Percentiles rank a stretch among this genome's conserved stretches.
Evolutionary conservation across 805 yeast genomes (phyloP).

Genomic region (Sugiyamaella qingdaonensis): DNA sequence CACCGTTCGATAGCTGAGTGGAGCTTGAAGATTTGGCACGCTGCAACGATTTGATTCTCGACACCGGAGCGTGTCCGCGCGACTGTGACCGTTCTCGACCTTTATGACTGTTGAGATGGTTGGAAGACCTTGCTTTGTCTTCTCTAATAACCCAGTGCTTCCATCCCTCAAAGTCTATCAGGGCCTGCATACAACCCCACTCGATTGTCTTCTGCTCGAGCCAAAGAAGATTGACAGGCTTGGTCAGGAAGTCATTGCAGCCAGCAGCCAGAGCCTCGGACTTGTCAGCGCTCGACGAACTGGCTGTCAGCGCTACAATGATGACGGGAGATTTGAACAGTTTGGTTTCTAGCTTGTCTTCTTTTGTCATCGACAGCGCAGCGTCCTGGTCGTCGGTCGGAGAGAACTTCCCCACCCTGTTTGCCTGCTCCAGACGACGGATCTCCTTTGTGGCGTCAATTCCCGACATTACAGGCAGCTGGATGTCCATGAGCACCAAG

Average conservation of each 20-base stretch:
- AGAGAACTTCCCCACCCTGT: slow-evolving; percentile 64
- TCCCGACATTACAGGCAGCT: slow-evolving; percentile 93
- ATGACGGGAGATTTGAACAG: slow-evolving; percentile 92
- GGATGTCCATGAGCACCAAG: slow-evolving; percentile 93
- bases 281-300: slow-evolving; percentile 77
- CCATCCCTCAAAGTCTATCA: slow-evolving; percentile 95
- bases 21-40: not conserved
- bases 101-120: not conserved
- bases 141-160: slow-evolving; percentile 33
- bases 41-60: not conserved
- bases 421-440: slow-evolving; percentile 72
- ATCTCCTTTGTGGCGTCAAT: slow-evolving; percentile 92
- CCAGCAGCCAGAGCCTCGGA: slow-evolving; percentile 94
- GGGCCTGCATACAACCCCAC: slow-evolving; percentile 99
- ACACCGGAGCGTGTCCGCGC: not conserved
- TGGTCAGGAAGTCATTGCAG: slow-evolving; percentile 92
- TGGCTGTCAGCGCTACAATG: slow-evolving; percentile 94
- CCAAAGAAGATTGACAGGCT: slow-evolving; percentile 95
- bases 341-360: slow-evolving; percentile 52
- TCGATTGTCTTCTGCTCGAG: slow-evolving; percentile 81
- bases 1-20: not conserved
- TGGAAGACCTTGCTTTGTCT: not conserved
- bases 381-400: slow-evolving; percentile 35
- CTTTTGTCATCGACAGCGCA: slow-evolving; percentile 28
- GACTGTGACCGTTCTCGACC: slow-evolving; percentile 4